Percentiles rank a stretch among this genome's conserved stretches.
Conservation (phyloP, 2,329 filamentous ascomycete species). For the Lasiodiplodia hormozganensis region DNA sequence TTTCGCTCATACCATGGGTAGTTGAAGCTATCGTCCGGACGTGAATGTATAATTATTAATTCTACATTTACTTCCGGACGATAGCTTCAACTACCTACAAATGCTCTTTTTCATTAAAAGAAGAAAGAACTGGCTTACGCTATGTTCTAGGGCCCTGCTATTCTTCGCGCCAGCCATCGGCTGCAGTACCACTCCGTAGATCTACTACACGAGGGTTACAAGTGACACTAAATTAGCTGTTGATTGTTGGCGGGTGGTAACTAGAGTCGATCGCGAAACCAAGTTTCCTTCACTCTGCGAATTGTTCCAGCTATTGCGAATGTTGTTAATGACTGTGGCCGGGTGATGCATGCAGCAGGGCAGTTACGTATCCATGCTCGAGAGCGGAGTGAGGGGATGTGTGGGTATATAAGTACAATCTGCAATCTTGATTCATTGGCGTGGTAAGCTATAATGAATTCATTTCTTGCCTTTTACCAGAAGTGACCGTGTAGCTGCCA, state of each 20-base stretch:
- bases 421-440: neutral
- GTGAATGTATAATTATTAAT: no score
- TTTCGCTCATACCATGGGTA: no score
- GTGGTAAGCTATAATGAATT: slow-evolving; percentile 56
- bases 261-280: neutral
- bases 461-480: slow-evolving; percentile 83
- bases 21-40: no score
- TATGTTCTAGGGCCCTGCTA: no score
- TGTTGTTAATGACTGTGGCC: no score
- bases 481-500: slow-evolving; percentile 74
- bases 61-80: no score
- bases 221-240: neutral
- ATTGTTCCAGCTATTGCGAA: no score
- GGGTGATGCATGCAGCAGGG: no score
- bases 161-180: no score
- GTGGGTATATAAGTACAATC: neutral
- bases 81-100: no score
- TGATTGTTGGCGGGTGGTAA: neutral
- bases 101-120: no score
- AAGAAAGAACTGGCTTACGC: neutral
- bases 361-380: neutral
- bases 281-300: no score
- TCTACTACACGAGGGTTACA: neutral
- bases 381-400: neutral
- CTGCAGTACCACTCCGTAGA: neutral